Base-by-base conservation (phyloP, 2,329 filamentous ascomycete genomes). In the Immersiporthe knoxdaviesiana region DNA sequence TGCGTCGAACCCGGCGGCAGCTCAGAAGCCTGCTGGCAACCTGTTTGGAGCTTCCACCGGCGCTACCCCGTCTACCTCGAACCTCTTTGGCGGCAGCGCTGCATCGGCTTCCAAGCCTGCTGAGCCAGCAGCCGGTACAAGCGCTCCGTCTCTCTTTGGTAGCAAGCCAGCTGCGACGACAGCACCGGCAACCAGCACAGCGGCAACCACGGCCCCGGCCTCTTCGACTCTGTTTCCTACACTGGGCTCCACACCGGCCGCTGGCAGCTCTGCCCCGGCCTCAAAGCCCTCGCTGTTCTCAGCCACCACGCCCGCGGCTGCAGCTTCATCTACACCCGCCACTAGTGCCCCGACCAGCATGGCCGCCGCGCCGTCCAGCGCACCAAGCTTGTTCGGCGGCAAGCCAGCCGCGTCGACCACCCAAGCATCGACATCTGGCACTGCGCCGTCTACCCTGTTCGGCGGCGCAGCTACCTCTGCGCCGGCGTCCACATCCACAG, bases 161-260 rank as follows among this genome's bases (percentile, higher is more conserved):
- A 74, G 78, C 24, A 83, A 82, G 74, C 77, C 80, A 50, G 76
- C 80, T 12, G 75, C 79, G 16, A 70, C 80, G 30, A 72, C 80
- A n/a, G 75, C 75, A 24, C 76, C 80, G 44, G 70, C 78, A 4
- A 68, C 58, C 63, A 70, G 56, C 32, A 54, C 63, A 35, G 65
- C 65, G 21, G 56, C 69, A 14, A 70, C 71, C 2, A 35, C 72
- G 2, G 52, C 74, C 18, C 70, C 75, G 30, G 54, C 74, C n/a
- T 11, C 72, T 10, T 68, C 70, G 4, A 60, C 58, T 39, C 64
- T 69, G 10, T 72, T 72, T 62, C 66, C 50, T 24, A 44, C 63
- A 16, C 72, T 75, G 12, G 65, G 63, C 32, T 66, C 72, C 27
- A 59, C 64, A 27, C 24, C 72, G 32, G 41, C 64, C 52, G 65